These are phyloP conservation scores for Desmodesmus armatus DNA, from an alignment of 139 green algal genomes.

Conservation along the genomic window DNA sequence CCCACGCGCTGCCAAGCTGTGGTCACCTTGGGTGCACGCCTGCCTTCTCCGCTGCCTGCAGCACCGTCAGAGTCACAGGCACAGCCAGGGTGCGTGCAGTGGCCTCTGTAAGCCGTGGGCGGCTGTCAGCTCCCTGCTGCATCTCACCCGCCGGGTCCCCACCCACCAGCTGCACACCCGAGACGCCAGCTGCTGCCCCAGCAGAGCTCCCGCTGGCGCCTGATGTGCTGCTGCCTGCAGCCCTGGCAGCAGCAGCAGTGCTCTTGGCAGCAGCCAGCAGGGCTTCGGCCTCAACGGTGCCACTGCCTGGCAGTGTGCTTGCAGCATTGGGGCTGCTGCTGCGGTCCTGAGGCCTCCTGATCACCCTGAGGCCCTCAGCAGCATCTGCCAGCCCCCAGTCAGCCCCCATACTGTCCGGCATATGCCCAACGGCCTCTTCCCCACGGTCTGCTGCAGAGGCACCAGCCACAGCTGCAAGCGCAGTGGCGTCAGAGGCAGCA, in stretches of 20 bases:
- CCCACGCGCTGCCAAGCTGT: neutral
- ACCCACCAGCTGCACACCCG: neutral
- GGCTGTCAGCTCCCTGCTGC: neutral
- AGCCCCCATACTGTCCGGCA: constrained; percentile 14
- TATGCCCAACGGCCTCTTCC: neutral
- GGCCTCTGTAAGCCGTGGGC: neutral
- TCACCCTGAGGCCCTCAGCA: constrained; percentile 21
- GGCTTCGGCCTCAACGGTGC: too few relatives aligned
- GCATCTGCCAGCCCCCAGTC: neutral
- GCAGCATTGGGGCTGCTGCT: constrained; percentile 28
- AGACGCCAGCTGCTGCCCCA: neutral
- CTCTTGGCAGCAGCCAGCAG: too few relatives aligned
- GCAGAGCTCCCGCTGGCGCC: neutral
- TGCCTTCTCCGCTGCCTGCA: neutral
- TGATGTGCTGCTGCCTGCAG: neutral
- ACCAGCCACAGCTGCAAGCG: neutral
- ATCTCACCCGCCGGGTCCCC: neutral
- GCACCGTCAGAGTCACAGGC: constrained; percentile 1
- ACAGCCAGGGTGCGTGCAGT: neutral
- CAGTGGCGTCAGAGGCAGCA: constrained; percentile 8
- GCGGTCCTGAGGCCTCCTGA: constrained; percentile 41
- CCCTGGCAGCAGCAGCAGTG: constrained; percentile 23
- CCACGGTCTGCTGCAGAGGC: neutral
- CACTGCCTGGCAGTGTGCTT: constrained; percentile 27
- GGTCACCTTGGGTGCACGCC: neutral